Evolutionary conservation across 1,139 yeast species (phyloP).

Genomic region (Magnusiomyces suaveolens): DNA sequence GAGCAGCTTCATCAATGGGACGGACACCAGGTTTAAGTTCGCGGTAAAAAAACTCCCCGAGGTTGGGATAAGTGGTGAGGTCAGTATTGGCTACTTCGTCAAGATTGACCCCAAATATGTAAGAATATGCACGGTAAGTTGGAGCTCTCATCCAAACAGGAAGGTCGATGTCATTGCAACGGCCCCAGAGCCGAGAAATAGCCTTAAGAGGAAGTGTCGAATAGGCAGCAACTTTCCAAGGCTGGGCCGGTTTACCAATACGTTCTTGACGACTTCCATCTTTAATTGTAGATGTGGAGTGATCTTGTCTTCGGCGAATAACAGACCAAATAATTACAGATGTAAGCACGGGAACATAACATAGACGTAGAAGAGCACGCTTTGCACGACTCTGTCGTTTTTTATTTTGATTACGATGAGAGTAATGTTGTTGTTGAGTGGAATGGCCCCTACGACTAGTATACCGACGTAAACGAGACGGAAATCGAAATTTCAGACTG

Average conservation of each 20-base stretch:
- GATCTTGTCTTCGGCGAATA: conserved; percentile 6
- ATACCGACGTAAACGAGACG: conserved; percentile 10
- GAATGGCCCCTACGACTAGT: conserved; percentile 9
- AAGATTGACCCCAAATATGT: conserved; percentile 76
- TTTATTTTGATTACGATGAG: conserved; percentile 11
- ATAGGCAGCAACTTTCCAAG: conserved; percentile 85
- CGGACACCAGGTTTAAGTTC: conserved; percentile 69
- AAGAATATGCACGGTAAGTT: conserved; percentile 67
- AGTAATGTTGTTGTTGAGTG: conserved; percentile 12
- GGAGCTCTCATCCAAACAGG: conserved; percentile 88
- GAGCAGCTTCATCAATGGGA: conserved; percentile 53
- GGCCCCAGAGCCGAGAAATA: conserved; percentile 90
- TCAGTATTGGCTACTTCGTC: conserved; percentile 85
- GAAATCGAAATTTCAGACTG: conserved; percentile 11
- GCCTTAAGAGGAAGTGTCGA: conserved; percentile 87
- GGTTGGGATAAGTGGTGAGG: conserved; percentile 59
- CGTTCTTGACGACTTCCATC: conserved; percentile 17
- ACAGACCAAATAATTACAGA: conserved; percentile 19
- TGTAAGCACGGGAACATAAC: conserved; percentile 17
- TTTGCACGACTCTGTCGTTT: conserved; percentile 16
- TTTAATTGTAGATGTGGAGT: neutral
- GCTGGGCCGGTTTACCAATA: conserved; percentile 51
- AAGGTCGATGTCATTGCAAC: conserved; percentile 66
- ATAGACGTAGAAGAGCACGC: conserved; percentile 22
- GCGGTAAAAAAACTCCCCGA: conserved; percentile 88